phyloP scores from a whole-genome alignment of 768 basidiomycete genomes.

The Trametes cinnabarina region DNA sequence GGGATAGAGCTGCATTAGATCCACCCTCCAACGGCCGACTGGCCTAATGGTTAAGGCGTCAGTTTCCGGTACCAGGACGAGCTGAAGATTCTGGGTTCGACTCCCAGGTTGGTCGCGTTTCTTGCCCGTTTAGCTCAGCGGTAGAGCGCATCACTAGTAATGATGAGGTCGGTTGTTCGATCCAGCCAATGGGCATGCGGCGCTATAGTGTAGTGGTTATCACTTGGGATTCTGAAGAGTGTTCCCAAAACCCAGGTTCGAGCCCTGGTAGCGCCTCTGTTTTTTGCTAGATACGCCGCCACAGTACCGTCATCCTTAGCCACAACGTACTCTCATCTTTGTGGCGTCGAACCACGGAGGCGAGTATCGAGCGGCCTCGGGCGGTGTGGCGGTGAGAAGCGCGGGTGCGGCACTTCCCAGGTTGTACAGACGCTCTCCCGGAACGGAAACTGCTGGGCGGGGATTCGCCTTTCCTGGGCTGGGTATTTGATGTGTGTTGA shows the following conservation, averaged over 20 bases:
- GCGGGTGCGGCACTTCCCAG: neutral
- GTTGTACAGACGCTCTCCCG: constrained; percentile 1
- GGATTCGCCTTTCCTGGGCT: constrained; percentile 2
- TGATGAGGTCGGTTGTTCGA: too few relatives aligned
- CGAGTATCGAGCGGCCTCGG: constrained; percentile 7
- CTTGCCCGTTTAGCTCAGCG: too few relatives aligned
- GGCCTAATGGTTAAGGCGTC: too few relatives aligned
- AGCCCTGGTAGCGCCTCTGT: constrained; percentile 9
- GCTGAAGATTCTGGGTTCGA: too few relatives aligned
- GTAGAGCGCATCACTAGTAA: too few relatives aligned
- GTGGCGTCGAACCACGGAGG: neutral
- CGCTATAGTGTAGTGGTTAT: constrained; percentile 16
- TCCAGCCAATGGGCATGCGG: neutral
- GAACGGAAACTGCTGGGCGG: neutral
- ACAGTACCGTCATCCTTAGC: too few relatives aligned
- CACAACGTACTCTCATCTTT: too few relatives aligned
- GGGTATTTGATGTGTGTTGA: neutral
- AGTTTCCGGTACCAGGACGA: too few relatives aligned
- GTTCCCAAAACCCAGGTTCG: constrained; percentile 16
- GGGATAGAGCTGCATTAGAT: too few relatives aligned
- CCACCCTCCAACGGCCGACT: too few relatives aligned
- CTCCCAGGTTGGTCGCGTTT: too few relatives aligned
- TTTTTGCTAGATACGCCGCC: neutral
- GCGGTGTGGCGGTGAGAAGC: constrained; percentile 4
- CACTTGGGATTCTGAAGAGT: constrained; percentile 14